Percentiles rank a stretch among this genome's conserved stretches.
Conservation (phyloP, 768 basidiomycete genomes). For the Lentinus brumalis region DNA sequence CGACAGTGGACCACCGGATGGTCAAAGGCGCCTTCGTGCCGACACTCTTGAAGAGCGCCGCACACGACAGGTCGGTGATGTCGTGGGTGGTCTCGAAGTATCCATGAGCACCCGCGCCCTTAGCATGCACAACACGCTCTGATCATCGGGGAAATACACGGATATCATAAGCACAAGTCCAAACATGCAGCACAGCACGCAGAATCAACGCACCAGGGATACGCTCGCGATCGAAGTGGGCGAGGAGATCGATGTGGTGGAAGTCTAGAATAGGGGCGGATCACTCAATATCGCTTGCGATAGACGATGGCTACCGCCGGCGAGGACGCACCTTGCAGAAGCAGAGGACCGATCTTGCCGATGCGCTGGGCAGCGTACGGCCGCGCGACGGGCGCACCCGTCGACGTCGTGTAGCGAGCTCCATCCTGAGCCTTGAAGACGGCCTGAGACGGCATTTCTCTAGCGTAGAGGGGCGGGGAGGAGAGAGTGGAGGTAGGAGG, state of each 20-base stretch:
- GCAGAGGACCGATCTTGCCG: constrained; percentile 76
- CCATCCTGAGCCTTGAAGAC: constrained; percentile 55
- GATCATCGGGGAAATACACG: neutral
- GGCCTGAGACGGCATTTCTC: constrained; percentile 64
- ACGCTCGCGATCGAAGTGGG: constrained; percentile 93
- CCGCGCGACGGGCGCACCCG: constrained; percentile 72
- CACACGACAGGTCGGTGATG: constrained; percentile 79
- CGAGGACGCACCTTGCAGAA: constrained; percentile 75
- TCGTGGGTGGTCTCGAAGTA: constrained; percentile 89
- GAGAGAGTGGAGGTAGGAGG: constrained; percentile 7
- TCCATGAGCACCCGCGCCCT: constrained; percentile 92
- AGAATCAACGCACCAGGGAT: constrained; percentile 56
- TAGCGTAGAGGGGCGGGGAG: neutral
- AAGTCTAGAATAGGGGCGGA: constrained; percentile 56
- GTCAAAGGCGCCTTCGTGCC: constrained; percentile 74
- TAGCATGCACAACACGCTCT: constrained; percentile 93
- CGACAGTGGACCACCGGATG: constrained; percentile 92
- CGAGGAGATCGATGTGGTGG: constrained; percentile 85
- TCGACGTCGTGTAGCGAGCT: constrained; percentile 82
- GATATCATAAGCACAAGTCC: neutral
- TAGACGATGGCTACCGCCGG: neutral
- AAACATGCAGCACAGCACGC: neutral
- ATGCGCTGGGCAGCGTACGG: constrained; percentile 82
- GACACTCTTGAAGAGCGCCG: constrained; percentile 62
- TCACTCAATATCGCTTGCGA: constrained; percentile 18